A percentile compares a stretch with the other conserved stretches of the same genome.
Conservation (phyloP, 306 rosid species). For the Delonix regia region DNA sequence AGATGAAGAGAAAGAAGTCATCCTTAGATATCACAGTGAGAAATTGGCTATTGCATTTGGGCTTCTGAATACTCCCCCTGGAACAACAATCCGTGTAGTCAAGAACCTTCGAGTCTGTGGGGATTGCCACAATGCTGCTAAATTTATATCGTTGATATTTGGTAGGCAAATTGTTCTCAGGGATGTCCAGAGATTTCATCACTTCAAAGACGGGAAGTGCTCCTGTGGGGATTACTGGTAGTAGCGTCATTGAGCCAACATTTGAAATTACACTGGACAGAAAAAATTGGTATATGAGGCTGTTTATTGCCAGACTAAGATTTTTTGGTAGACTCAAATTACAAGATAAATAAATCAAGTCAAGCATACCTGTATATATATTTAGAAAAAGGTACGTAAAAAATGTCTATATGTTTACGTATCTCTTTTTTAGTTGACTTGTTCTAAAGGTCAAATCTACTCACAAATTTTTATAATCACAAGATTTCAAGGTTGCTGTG, state of each 20-base stretch:
- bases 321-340: too few relatives aligned
- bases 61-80: constrained; percentile 68
- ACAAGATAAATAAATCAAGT: too few relatives aligned
- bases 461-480: too few relatives aligned
- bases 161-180: constrained; percentile 72
- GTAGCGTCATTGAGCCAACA: constrained; percentile 26
- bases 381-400: too few relatives aligned
- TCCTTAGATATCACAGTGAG: constrained; percentile 85
- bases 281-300: background rate
- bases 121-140: constrained; percentile 84
- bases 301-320: background rate
- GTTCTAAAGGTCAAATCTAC: too few relatives aligned
- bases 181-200: constrained; percentile 86
- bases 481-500: background rate
- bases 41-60: constrained; percentile 82
- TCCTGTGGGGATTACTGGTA: constrained; percentile 94
- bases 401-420: too few relatives aligned
- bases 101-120: constrained; percentile 84
- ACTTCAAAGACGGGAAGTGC: constrained; percentile 76
- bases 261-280: too few relatives aligned
- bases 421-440: too few relatives aligned
- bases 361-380: too few relatives aligned
- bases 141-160: constrained; percentile 67
- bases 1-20: constrained; percentile 64
- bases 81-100: constrained; percentile 74